Percentiles rank a stretch among this genome's conserved stretches.
phyloP scores from a whole-genome alignment of 768 basidiomycete species.

The Tulasnella sp. region DNA sequence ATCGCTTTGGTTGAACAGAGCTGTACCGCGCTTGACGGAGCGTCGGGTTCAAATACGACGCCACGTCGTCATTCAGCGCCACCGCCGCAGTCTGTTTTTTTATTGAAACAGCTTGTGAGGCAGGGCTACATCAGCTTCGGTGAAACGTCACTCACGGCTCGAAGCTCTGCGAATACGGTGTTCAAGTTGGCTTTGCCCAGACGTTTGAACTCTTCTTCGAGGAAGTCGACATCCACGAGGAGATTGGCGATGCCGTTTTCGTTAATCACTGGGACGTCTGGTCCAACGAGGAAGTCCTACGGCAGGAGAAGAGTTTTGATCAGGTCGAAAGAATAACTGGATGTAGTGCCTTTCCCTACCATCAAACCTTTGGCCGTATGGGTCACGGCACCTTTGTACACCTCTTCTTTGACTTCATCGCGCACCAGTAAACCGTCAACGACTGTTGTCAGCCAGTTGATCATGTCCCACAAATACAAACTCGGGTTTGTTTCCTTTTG shows the following conservation, averaged over 20 bases:
- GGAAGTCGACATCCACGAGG: slow-evolving; percentile 71
- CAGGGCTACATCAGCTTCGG: too few species aligned
- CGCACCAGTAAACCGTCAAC: slow-evolving; percentile 82
- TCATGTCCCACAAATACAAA: slow-evolving; percentile 88
- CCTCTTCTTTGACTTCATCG: slow-evolving; percentile 75
- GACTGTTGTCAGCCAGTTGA: slow-evolving; percentile 93
- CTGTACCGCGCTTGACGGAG: slow-evolving; percentile 55
- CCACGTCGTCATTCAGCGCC: slow-evolving; percentile 56
- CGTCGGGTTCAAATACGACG: slow-evolving; percentile 64
- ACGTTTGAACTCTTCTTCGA: slow-evolving; percentile 73
- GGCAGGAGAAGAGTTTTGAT: neutral
- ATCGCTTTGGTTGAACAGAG: slow-evolving; percentile 52
- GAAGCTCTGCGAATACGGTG: slow-evolving; percentile 66
- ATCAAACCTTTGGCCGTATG: slow-evolving; percentile 82
- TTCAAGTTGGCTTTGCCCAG: slow-evolving; percentile 60
- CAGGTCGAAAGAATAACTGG: neutral
- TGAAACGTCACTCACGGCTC: slow-evolving; percentile 41
- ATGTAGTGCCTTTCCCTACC: slow-evolving; percentile 41
- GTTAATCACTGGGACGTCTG: slow-evolving; percentile 66
- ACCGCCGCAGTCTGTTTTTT: slow-evolving; percentile 68
- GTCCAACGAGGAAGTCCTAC: slow-evolving; percentile 67
- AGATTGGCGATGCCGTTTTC: slow-evolving; percentile 83
- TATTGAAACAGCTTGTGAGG: too few species aligned
- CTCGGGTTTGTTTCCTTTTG: slow-evolving; percentile 53
- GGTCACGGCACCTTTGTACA: slow-evolving; percentile 75